Evolutionary conservation across 768 basidiomycete genomes (phyloP), one percentile per base, ranked within the genome.

Genomic region (Leccinum incarnatum): DNA sequence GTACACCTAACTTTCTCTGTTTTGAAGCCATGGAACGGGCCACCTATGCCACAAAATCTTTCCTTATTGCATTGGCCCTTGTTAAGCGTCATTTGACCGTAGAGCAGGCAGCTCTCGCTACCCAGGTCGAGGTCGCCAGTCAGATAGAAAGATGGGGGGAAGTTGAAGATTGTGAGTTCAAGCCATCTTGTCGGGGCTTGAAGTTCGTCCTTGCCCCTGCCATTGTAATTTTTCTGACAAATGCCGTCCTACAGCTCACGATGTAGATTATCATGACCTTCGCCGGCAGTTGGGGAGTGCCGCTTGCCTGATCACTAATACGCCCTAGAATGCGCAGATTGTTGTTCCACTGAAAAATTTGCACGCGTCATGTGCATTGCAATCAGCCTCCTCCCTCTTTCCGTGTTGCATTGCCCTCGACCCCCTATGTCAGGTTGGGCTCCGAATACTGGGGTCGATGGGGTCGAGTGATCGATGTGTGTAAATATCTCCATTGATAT

Each of bases 101-200:
- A 1, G 92, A 99, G 66, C 78, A 93, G 68, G 95, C 96, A 9
- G 84, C 95, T 2, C 73, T 85, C 52, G 93, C 92, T 0, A 83
- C 93, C 7, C 88, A 89, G 54, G 95, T 96, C 8, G 97, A 99
- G 75, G 96, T 99, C 0, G 81, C 87, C 62, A 95, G 93, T 71
- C 96, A 98, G 76, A 98, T 98, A 60, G 86, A 95, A 73, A 82
- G 87, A 51, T 99, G 97, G 97, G 97, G 97, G n/a, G 96, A 98
- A 75, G 97, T 99, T 0, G 97, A 98, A 78, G 97, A 98, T 72
- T 93, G 96, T 98, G 68, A 79, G 97, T 80, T 30, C 48, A 21
- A 19, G 29, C 34, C 5, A 25, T 53, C 14, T 53, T 34, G 45
- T 47, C 34, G 58, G 54, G 52, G 46, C 49, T 52, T 56, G 34